Evolutionary conservation across 1,139 yeast species (phyloP), one percentile per base, ranked within the genome.

Genomic region (Pichia norvegensis): DNA sequence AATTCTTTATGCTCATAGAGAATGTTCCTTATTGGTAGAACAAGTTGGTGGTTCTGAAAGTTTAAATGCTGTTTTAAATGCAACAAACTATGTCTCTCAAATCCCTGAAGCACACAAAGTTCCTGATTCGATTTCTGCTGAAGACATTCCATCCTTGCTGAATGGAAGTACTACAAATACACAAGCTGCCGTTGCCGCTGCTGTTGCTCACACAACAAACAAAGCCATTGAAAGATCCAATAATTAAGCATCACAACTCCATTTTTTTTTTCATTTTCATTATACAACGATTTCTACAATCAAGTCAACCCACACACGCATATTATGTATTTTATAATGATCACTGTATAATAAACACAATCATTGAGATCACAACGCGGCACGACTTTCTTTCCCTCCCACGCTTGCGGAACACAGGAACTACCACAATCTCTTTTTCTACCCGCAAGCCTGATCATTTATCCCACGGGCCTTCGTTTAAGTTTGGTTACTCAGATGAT

Each of bases 1-100:
- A 2, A 53, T 70, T 6, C 47, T 72, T 19, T 55, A 55, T 45
- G 59, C 66, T 16, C 72, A 67, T 50, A 66, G 62, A 46, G 67
- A 68, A 44, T 69, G 65, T 42, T 48, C 49, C 1, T 17, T 45
- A 4, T 44, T 64, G 38, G 21, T 54, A n/a, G 63, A 62, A 37
- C 60, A 56, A 31, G 56, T 61, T 21, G 66, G 67, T 2, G 67
- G 66, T 4, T 27, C 48, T 11, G 62, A 57, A 11, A 54, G 57
- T 4, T 48, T 63, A 39, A 55, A 56, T 43, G 50, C 60, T 0
- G 44, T 63, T 9, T 41, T 64, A 29, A 56, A 57, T 35, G 57
- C 58, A 1, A 49, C 63, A 7, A 57, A 58, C 36, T 59, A 55
- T 37, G 60, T 56, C 7, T 43, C 55, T 3, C 50, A 48, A 36